Base-by-base conservation (phyloP, 2,329 filamentous ascomycete genomes). In the Tolypocladium sp. region DNA sequence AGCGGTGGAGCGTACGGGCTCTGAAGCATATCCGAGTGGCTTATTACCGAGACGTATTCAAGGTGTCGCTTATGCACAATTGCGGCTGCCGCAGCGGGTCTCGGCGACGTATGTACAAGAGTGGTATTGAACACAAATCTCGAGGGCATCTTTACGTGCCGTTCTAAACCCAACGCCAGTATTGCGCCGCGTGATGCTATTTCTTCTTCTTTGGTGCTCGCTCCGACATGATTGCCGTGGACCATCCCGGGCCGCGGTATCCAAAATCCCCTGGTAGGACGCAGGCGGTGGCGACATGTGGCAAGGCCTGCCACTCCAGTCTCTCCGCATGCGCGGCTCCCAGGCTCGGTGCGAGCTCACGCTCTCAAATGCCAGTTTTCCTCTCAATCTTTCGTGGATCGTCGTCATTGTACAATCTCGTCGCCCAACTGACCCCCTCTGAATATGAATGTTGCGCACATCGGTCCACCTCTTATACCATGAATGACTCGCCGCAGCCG, bases 401-500 rank as follows among this genome's bases (percentile, higher is more conserved):
- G 33, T 59, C 38, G 57, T 54, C 40, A 58, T 58, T 33, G 15
- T 40, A 42, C 37, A 52, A 30, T 35, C 49, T 53, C 49, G 20
- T 53, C 27, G 30, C 17, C 15, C 10, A 8, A n/a, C 17, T 6
- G 13, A 13, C 20, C 4, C 17, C 12, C 20, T 22, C 10, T 22
- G 10, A n/a, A 6, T 20, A n/a, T 22, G 30, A n/a, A 53, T 12
- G 12, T 10, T 5, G 10, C 20, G 15, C 17, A 30, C 27, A 13
- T 53, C 5, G 30, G 33, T 13, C 20, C 13, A 37, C 5, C 49
- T 52, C 35, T 68, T 73, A 86, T 59, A 92, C 89, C 87, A 91
- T 96, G 72, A 97, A 97, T 1, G 92, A 96, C 78, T 97, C 93
- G 69, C 93, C 93, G 66, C 93, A 97, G 44, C 93, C 93, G 69